Evolutionary conservation across 257 asterid species (phyloP).

Genomic region (Mitragyna speciosa): DNA sequence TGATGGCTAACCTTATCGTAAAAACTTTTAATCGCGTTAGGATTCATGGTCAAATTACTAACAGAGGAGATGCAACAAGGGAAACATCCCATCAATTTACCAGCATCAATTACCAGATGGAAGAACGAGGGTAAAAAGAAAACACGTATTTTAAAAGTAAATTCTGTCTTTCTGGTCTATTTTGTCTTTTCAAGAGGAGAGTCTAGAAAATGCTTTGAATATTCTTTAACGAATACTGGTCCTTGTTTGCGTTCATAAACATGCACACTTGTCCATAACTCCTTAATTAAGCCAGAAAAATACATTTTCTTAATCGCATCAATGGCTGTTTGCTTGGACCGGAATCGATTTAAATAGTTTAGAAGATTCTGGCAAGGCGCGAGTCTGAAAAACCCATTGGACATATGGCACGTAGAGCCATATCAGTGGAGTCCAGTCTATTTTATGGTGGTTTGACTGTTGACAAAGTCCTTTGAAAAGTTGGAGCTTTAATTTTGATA

Average conservation of each 20-base stretch:
- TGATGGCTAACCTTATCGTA: too few relatives aligned
- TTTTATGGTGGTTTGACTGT: not conserved
- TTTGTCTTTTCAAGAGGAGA: not conserved
- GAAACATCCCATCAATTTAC: not conserved
- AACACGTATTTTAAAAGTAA: not conserved
- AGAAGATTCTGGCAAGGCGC: not conserved
- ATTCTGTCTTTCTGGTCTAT: not conserved
- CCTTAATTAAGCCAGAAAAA: not conserved
- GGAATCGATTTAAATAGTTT: not conserved
- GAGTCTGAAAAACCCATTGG: not conserved
- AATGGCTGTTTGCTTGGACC: slow-evolving; percentile 5
- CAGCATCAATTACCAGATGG: not conserved
- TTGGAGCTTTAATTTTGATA: not conserved
- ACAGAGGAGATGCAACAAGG: not conserved
- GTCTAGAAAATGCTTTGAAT: not conserved
- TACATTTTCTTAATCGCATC: slow-evolving; percentile 1
- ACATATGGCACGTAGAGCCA: not conserved
- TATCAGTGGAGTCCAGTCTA: not conserved
- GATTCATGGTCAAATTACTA: too few relatives aligned
- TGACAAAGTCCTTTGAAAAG: slow-evolving; percentile 16
- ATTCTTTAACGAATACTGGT: not conserved
- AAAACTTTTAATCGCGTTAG: too few relatives aligned
- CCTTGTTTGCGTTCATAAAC: not conserved
- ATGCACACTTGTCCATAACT: not conserved
- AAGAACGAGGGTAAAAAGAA: too few relatives aligned